phyloP scores from a whole-genome alignment of 495 filamentous ascomycete species.

The Aspergillus leporis region DNA sequence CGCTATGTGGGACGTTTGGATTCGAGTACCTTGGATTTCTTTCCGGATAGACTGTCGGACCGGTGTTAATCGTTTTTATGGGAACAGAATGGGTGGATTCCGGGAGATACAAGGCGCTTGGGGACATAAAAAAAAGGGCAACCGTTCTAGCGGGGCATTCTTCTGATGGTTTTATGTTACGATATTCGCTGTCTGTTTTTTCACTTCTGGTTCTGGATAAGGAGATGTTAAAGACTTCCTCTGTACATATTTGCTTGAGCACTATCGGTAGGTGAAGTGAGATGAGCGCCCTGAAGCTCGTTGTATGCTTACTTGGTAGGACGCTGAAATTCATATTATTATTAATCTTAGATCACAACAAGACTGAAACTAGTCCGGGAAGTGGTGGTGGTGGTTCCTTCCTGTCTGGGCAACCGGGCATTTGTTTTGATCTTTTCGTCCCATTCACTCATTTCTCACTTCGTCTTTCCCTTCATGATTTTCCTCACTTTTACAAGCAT shows the following conservation, averaged over 20 bases:
- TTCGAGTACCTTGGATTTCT: slow-evolving; percentile 14
- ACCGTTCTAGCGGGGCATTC: slow-evolving; percentile 20
- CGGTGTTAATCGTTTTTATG: slow-evolving; percentile 26
- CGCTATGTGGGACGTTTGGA: slow-evolving; percentile 7
- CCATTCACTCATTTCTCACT: slow-evolving; percentile 10
- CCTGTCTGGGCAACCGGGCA: slow-evolving; percentile 1
- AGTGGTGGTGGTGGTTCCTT: not conserved
- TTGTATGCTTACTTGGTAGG: not conserved
- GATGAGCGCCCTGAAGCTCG: not conserved
- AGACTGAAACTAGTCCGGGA: not conserved
- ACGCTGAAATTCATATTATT: slow-evolving; percentile 1
- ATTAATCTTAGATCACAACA: not conserved
- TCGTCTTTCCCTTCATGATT: not conserved
- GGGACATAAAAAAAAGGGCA: slow-evolving; percentile 25
- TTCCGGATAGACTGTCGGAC: slow-evolving; percentile 28
- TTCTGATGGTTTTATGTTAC: slow-evolving; percentile 21
- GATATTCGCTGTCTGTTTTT: slow-evolving; percentile 6
- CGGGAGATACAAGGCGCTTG: slow-evolving; percentile 33
- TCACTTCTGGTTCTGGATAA: slow-evolving; percentile 8
- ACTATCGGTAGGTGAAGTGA: not conserved
- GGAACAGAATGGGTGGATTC: slow-evolving; percentile 24
- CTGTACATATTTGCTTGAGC: slow-evolving; percentile 21
- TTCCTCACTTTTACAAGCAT: not conserved
- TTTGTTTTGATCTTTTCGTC: slow-evolving; percentile 1
- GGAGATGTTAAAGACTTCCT: slow-evolving; percentile 13